Evolutionary conservation across 441 rosid species (phyloP), one percentile per base, ranked within the genome.

Genomic region (Mallotus japonicus): DNA sequence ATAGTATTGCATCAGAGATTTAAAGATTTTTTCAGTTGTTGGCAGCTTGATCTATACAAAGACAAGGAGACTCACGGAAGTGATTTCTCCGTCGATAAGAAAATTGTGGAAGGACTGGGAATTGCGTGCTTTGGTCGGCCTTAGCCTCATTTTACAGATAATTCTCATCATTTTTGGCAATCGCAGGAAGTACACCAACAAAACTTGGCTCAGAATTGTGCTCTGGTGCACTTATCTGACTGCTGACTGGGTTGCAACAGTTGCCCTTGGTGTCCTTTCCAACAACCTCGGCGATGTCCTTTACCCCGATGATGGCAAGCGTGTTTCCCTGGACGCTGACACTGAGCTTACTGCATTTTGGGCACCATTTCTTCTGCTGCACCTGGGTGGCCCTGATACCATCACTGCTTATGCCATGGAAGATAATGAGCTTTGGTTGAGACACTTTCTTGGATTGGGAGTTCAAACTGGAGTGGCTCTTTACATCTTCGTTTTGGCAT

Each of bases 381-480:
- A 80, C 76, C 73, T 84, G 9, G 86, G 87, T 3, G 83, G 89
- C 3, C 84, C 82, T 5, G 83, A 84, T 63, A 82, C 79, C 7
- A 74, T 84, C 62, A 82, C 87, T 0, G 81, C 86, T 4, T 74
- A 80, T 71, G 69, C 85, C 24, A 19, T 83, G 65, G 87, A 83
- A 74, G 89, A 85, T 70, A 85, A 85, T 53, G 85, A 84, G 46
- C 69, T 86, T 8, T 86, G 86, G 83, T 62, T 69, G 11, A 75
- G 89, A 73, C 78, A 74, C 62, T 69, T 84, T 54, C 78, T 82
- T 17, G 53, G 67, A 1, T 50, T 68, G 4, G 70, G 15, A 3
- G 49, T 70, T 19, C 76, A 76, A 24, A 54, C 70, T 0, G 71
- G 59, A 20, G 69, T 59, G 5, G 78, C 78, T 0, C 19, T 72